Conservation (phyloP, 1,284 basidiomycete genomes). For the Microbotryomycetes sp. region DNA sequence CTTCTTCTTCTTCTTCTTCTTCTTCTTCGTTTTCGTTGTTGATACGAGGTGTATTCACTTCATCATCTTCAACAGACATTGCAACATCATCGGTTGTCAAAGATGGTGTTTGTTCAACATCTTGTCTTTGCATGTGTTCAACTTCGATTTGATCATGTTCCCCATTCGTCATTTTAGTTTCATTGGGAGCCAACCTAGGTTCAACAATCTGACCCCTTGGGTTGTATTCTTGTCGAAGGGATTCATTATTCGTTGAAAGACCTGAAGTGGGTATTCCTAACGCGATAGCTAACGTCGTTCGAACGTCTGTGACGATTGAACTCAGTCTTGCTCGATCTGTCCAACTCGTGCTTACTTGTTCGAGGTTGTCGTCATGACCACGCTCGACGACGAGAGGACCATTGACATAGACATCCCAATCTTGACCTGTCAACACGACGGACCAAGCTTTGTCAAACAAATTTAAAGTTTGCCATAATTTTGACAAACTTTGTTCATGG, state of each 20-base stretch:
- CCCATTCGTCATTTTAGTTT: not conserved
- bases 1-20: slow-evolving; percentile 17
- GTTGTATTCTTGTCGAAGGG: not conserved
- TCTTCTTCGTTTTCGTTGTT: slow-evolving; percentile 13
- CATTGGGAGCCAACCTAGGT: not conserved
- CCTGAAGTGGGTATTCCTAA: slow-evolving; percentile 15
- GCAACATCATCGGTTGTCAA: not conserved
- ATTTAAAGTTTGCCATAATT: not conserved
- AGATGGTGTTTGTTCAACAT: slow-evolving; percentile 2
- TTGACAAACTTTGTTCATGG: not conserved
- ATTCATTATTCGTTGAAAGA: slow-evolving; percentile 15
- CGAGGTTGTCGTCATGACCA: not conserved
- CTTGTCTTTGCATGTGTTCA: not conserved
- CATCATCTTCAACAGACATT: not conserved
- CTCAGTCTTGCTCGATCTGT: slow-evolving; percentile 20
- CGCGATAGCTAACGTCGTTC: slow-evolving; percentile 6
- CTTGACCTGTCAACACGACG: slow-evolving; percentile 12
- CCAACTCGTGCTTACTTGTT: not conserved
- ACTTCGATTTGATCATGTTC: not conserved
- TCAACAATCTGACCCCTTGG: not conserved
- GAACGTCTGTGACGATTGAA: slow-evolving; percentile 11
- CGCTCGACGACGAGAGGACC: no score
- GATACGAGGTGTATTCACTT: not conserved
- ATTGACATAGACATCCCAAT: slow-evolving; percentile 8
- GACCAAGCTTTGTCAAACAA: slow-evolving; percentile 18